Evolutionary conservation across 257 asterid species (phyloP).

Genomic region (Lantana camara): DNA sequence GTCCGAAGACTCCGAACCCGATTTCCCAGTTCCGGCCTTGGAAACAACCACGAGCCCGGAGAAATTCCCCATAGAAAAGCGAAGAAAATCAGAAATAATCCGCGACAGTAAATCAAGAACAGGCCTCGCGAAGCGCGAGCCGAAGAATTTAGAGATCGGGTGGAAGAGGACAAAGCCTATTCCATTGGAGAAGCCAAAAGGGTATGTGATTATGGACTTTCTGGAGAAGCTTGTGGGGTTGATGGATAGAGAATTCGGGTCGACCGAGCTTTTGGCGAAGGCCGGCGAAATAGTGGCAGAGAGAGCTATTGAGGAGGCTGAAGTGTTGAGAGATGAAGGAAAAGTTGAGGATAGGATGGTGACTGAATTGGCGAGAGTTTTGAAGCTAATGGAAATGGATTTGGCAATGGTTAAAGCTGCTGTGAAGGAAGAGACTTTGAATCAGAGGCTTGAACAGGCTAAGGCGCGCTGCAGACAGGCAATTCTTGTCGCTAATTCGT

Average conservation of each 20-base stretch:
- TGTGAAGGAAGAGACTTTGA: constrained; percentile 69
- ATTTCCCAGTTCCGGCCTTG: constrained; percentile 47
- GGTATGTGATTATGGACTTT: constrained; percentile 77
- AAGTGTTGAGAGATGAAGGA: constrained; percentile 74
- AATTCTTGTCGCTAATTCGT: constrained; percentile 78
- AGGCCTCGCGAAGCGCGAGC: constrained; percentile 64
- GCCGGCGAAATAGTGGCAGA: constrained; percentile 77
- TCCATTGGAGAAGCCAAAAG: constrained; percentile 68
- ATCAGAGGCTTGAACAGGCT: constrained; percentile 71
- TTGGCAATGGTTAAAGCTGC: constrained; percentile 87
- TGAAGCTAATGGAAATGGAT: constrained; percentile 92
- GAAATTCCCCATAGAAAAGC: constrained; percentile 73
- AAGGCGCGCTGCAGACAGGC: constrained; percentile 91
- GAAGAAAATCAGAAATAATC: constrained; percentile 61
- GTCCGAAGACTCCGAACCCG: constrained; percentile 39
- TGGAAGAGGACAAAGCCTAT: constrained; percentile 85
- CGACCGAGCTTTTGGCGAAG: constrained; percentile 56
- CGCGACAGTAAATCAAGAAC: constrained; percentile 54
- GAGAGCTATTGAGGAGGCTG: constrained; percentile 74
- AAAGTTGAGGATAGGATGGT: constrained; percentile 87
- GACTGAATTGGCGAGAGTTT: constrained; percentile 69
- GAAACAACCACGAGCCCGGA: constrained; percentile 60
- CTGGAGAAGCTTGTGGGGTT: constrained; percentile 69
- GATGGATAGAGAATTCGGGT: constrained; percentile 74
- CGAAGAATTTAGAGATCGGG: constrained; percentile 81